These are phyloP conservation scores for Colletotrichum coccodes DNA, from an alignment of 2,329 filamentous ascomycete genomes.

Conservation along the genomic window DNA sequence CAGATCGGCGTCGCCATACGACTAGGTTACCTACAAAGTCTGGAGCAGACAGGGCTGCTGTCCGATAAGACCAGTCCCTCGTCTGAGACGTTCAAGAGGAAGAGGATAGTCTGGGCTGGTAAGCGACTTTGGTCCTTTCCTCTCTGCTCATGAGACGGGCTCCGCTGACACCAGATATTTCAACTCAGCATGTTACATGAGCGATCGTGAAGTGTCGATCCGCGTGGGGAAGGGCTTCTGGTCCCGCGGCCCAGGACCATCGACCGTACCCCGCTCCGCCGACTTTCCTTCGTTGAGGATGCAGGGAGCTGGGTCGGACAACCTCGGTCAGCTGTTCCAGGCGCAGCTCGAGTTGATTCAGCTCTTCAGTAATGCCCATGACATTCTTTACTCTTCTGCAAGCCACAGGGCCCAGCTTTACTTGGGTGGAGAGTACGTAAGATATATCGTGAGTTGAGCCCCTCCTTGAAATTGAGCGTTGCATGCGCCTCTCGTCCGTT, in stretches of 20 bases:
- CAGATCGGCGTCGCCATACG: slow-evolving; percentile 77
- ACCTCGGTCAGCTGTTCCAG: slow-evolving; percentile 76
- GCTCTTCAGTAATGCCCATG: slow-evolving; percentile 78
- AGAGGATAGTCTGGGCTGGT: slow-evolving; percentile 75
- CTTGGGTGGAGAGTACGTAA: slow-evolving; percentile 77
- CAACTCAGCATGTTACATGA: slow-evolving; percentile 68
- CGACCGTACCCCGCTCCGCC: slow-evolving; percentile 71
- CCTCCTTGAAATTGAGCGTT: neutral
- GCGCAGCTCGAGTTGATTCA: slow-evolving; percentile 78
- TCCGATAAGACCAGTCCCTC: slow-evolving; percentile 63
- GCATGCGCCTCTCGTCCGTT: neutral
- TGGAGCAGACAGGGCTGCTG: slow-evolving; percentile 75
- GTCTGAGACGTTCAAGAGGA: slow-evolving; percentile 68
- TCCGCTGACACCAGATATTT: neutral
- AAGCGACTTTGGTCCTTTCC: slow-evolving; percentile 36
- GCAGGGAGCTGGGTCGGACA: slow-evolving; percentile 67
- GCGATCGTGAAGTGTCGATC: slow-evolving; percentile 75
- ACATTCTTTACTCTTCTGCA: slow-evolving; percentile 78
- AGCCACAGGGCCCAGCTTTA: slow-evolving; percentile 76
- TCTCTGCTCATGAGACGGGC: slow-evolving; percentile 6
- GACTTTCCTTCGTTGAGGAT: slow-evolving; percentile 76
- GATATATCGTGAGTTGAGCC: slow-evolving; percentile 64
- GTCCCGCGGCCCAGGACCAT: slow-evolving; percentile 76
- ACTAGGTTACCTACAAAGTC: slow-evolving; percentile 75
- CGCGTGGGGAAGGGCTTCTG: slow-evolving; percentile 79